Conservation (phyloP, 306 rosid species). For the Oxytropis ochrocephala region DNA sequence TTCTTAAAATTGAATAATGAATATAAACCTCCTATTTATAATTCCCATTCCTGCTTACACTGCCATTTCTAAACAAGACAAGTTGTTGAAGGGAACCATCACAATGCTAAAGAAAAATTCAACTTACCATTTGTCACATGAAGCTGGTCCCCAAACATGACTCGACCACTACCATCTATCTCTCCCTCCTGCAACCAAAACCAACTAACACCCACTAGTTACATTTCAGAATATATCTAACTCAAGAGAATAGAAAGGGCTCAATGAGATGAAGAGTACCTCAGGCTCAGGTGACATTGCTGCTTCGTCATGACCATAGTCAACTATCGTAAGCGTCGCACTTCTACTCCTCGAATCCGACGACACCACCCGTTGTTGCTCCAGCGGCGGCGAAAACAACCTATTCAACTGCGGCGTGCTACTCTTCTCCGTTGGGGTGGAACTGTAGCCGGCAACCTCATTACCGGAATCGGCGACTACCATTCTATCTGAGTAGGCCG, state of each 20-base stretch:
- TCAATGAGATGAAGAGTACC: constrained; percentile 33
- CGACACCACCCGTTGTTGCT: constrained; percentile 12
- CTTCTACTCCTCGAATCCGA: constrained; percentile 26
- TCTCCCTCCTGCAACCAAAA: constrained; percentile 65
- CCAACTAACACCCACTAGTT: constrained; percentile 10
- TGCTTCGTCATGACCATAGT: constrained; percentile 86
- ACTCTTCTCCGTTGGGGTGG: constrained; percentile 29
- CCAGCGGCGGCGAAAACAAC: constrained; percentile 41
- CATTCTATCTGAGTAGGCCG: constrained; percentile 23
- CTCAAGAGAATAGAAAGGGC: neutral
- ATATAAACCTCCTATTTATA: neutral
- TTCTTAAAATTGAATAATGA: neutral
- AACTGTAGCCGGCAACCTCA: constrained; percentile 21
- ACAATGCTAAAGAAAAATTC: neutral
- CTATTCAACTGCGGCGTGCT: constrained; percentile 27
- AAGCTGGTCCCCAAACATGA: constrained; percentile 43
- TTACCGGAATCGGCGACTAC: constrained; percentile 30
- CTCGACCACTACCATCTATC: constrained; percentile 46
- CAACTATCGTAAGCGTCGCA: constrained; percentile 72
- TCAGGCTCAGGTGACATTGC: constrained; percentile 96
- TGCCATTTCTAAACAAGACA: neutral
- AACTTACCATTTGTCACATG: constrained; percentile 49
- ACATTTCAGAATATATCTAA: neutral
- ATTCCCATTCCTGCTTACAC: neutral
- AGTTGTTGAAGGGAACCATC: neutral